These are phyloP conservation scores for Coleophoma crateriformis DNA, from an alignment of 2,329 filamentous ascomycete species.

Conservation along the genomic window DNA sequence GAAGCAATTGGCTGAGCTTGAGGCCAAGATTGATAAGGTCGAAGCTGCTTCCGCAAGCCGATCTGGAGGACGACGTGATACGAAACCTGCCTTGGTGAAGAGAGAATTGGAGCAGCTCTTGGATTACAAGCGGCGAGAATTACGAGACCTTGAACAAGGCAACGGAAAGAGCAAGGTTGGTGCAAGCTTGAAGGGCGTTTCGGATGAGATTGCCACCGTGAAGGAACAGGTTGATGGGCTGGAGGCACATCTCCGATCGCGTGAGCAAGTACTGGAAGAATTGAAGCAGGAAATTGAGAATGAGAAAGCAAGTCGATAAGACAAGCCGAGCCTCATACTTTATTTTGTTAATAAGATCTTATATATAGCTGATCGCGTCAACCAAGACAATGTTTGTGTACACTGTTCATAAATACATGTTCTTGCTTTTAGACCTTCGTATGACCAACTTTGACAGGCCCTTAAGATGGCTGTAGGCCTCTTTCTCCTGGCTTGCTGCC, in stretches of 20 bases:
- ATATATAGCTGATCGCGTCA: no score
- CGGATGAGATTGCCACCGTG: slow-evolving; percentile 85
- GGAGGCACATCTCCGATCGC: slow-evolving; percentile 72
- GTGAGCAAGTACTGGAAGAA: slow-evolving; percentile 71
- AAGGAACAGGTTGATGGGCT: slow-evolving; percentile 90
- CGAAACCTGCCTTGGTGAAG: slow-evolving; percentile 87
- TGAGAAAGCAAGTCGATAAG: slow-evolving; percentile 59
- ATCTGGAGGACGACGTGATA: slow-evolving; percentile 60
- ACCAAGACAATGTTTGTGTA: no score
- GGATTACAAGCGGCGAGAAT: slow-evolving; percentile 84
- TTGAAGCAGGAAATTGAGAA: slow-evolving; percentile 80
- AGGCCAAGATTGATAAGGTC: slow-evolving; percentile 79
- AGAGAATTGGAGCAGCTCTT: slow-evolving; percentile 88
- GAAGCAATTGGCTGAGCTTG: slow-evolving; percentile 84
- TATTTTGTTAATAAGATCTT: no score
- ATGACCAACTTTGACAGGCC: no score
- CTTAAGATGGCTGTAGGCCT: no score
- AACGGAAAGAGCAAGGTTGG: slow-evolving; percentile 64
- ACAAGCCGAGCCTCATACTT: no score
- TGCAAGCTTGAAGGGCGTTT: slow-evolving; percentile 67
- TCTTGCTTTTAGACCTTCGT: no score
- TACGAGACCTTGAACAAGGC: slow-evolving; percentile 70
- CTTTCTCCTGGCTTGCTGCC: no score
- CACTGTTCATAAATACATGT: no score
- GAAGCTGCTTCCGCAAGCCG: slow-evolving; percentile 66